Evolutionary conservation across 129 eudicot species (phyloP).

Genomic region (Helichrysum umbraculigerum): DNA sequence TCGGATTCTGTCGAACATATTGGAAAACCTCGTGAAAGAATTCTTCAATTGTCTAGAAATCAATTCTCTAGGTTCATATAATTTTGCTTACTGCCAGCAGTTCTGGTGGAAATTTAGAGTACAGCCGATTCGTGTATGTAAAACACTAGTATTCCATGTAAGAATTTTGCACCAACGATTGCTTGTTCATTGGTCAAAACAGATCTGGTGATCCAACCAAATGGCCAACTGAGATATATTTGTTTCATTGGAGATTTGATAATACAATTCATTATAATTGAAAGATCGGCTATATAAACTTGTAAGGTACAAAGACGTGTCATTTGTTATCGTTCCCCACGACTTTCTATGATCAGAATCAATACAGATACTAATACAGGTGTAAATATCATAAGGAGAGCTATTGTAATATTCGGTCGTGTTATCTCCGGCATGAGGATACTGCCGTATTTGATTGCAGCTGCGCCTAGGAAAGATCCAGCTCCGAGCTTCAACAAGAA

Average conservation of each 20-base stretch:
- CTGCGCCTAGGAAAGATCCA: slow-evolving; percentile 61
- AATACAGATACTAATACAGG: slow-evolving; percentile 56
- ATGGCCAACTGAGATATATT: background rate
- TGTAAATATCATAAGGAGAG: slow-evolving; percentile 50
- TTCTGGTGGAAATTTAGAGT: slow-evolving; percentile 27
- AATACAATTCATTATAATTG: background rate
- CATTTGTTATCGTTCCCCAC: slow-evolving; percentile 18
- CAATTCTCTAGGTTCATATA: slow-evolving; percentile 18
- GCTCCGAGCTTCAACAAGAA: slow-evolving; percentile 57
- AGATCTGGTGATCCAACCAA: background rate
- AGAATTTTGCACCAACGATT: slow-evolving; percentile 23
- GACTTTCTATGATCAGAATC: slow-evolving; percentile 49
- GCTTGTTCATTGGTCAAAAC: slow-evolving; percentile 12
- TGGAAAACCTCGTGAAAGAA: slow-evolving; percentile 7
- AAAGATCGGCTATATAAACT: background rate
- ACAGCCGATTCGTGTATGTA: slow-evolving; percentile 21
- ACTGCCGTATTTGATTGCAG: slow-evolving; percentile 69
- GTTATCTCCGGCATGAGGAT: slow-evolving; percentile 60
- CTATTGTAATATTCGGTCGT: slow-evolving; percentile 57
- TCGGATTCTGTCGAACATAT: slow-evolving; percentile 21
- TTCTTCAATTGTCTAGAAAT: slow-evolving; percentile 28
- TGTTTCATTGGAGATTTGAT: background rate
- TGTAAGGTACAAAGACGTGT: background rate
- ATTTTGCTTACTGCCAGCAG: slow-evolving; percentile 18
- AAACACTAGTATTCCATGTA: slow-evolving; percentile 19